phyloP scores from a whole-genome alignment of 2,329 filamentous ascomycete species.

The Cercospora sp. region DNA sequence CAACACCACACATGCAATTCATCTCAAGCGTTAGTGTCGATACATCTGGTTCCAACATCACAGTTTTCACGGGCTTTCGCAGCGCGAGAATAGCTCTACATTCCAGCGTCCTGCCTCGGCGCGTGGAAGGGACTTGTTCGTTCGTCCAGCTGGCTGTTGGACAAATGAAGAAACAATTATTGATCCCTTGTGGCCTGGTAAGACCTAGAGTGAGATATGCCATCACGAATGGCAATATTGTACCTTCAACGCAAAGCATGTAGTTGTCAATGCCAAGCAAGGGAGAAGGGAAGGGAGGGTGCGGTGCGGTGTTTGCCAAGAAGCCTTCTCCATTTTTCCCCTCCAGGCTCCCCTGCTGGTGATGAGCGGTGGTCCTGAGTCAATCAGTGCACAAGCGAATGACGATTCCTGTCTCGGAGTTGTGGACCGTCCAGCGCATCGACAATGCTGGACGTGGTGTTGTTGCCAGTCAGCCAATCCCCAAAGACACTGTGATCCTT shows the following conservation, averaged over 20 bases:
- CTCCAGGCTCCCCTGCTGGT: neutral
- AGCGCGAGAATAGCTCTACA: neutral
- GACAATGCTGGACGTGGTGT: conserved; percentile 48
- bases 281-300: neutral
- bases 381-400: conserved; percentile 7
- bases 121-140: neutral
- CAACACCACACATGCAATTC: neutral
- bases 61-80: neutral
- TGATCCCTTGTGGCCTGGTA: no score
- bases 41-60: neutral
- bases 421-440: conserved; percentile 45
- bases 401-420: conserved; percentile 13
- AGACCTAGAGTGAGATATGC: no score
- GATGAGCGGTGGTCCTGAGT: conserved; percentile 2
- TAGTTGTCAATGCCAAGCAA: neutral
- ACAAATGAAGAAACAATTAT: no score
- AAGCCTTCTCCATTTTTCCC: neutral
- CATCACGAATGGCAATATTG: no score
- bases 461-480: conserved; percentile 42
- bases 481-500: conserved; percentile 41
- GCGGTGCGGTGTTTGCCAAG: neutral
- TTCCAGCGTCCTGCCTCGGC: neutral
- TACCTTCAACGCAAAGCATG: no score
- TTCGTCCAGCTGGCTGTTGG: neutral
- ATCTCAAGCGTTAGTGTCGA: neutral